Evolutionary conservation across 2,329 filamentous ascomycete species (phyloP), one percentile per base, ranked within the genome.

Genomic region (Talaromyces funiculosus): DNA sequence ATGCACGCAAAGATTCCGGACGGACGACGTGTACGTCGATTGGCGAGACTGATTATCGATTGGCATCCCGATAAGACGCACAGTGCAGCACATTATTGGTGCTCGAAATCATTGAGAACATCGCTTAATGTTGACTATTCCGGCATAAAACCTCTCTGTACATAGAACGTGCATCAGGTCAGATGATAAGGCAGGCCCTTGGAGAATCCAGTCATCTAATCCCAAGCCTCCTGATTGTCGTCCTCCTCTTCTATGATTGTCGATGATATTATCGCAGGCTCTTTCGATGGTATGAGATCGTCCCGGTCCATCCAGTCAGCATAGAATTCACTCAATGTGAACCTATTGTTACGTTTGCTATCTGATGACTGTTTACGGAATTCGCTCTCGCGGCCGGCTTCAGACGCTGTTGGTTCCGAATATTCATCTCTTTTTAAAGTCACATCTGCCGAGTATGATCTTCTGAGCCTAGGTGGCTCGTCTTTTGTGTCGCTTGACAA

Each of bases 1-100:
- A 12, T 96, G 89, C 74, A 93, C 90, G 14, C 90, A 93, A 73
- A 81, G 90, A 58, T 93, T 92, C 72, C 85, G 90, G 68, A 93
- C 90, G 4, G 90, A 93, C 70, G 89, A 92, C 74, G 89, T 93
- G 20, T 84, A 87, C 67, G 84, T 93, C 53, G 85, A 88, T 72
- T 93, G 90, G 90, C 85, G 89, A 72, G 86, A 90, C 71, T 81
- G 64, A 75, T 54, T 22, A 3, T 29, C 16, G 6, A 40, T n/a
- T n/a, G n/a, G n/a, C 9, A 57, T 20, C 20, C 22, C 9, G n/a
- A 29, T 8, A 18, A 33, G 18, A 47, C 22, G 43, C 22, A n/a
- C 33, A n/a, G 43, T 38, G 33, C 18, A 57, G 26, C 31, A 53
- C 26, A 51, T 43, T 18, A 14, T 18, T 40, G 42, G 42, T 45